phyloP scores from a whole-genome alignment of 2,329 filamentous ascomycete species.

The Pseudovirgaria hyperparasitica region DNA sequence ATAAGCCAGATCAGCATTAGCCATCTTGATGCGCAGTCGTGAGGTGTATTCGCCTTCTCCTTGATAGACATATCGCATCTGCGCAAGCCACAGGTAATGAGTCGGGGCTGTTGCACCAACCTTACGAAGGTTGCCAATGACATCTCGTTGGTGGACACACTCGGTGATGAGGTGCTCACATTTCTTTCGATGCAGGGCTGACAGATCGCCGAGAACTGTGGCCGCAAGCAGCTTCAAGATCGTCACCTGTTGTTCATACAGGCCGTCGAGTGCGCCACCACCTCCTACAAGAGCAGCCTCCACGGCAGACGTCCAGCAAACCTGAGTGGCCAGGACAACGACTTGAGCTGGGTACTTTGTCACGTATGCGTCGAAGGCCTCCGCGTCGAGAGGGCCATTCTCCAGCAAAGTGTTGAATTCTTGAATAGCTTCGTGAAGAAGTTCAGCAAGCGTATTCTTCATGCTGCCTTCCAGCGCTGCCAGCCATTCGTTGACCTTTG shows the following conservation, averaged over 20 bases:
- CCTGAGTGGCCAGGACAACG: conserved; percentile 87
- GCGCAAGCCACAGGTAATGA: conserved; percentile 86
- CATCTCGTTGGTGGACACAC: conserved; percentile 93
- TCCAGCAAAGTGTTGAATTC: conserved; percentile 71
- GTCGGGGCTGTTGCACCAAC: conserved; percentile 60
- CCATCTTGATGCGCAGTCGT: conserved; percentile 86
- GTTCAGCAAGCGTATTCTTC: conserved; percentile 85
- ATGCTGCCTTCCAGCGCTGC: conserved; percentile 82
- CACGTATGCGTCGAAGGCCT: conserved; percentile 68
- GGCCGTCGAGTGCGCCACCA: conserved; percentile 51
- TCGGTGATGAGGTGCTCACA: conserved; percentile 98
- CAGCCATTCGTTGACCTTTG: conserved; percentile 98
- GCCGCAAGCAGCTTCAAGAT: conserved; percentile 76
- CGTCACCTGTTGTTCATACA: conserved; percentile 74
- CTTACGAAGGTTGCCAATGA: conserved; percentile 73
- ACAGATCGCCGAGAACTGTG: conserved; percentile 81
- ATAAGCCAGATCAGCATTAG: conserved; percentile 88
- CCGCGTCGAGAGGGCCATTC: conserved; percentile 55
- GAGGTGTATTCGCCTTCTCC: conserved; percentile 69
- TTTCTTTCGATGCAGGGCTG: conserved; percentile 80
- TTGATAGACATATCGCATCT: conserved; percentile 92
- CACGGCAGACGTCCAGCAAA: conserved; percentile 82
- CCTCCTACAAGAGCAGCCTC: conserved; percentile 63
- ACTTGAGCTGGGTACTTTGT: conserved; percentile 81
- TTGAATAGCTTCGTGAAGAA: conserved; percentile 74